Base-by-base conservation (phyloP, 108 stramenopile genomes). In the Cyclotella cryptica region DNA sequence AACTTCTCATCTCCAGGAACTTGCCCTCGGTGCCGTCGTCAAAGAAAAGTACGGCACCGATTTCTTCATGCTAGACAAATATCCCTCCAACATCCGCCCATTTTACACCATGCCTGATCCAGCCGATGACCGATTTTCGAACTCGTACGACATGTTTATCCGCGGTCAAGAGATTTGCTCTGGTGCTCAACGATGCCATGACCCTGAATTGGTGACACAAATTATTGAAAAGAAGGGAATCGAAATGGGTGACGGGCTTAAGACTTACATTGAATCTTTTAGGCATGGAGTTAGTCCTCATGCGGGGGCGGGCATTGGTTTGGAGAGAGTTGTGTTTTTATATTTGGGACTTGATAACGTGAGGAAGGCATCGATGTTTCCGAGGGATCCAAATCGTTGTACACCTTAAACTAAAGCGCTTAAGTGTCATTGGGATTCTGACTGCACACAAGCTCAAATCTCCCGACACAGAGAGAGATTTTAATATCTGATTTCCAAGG, bases 21-120 rank as follows among this genome's bases (percentile, higher is more conserved):
- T 97, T 19, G 90, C 90, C 21, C 95, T 99, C 10, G 98, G 98
- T 11, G 85, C 77, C 17, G 85, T 86, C 10, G 98, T 99, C 45
- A 84, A 83, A 67, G 92, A 96, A 63, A 99, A 99, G 90, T 99
- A 98, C 75, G 88, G 84, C 10, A 98, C 97, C 35, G 99, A 99
- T 86, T 99, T 99, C 85, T 99, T 93, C 87, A 97, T 99, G 66
- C 97, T 99, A 97, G 99, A 99, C 92, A 98, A 99, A 93, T 99
- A 98, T 81, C 99, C 99, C 11, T 74, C 98, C 22, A 54, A 85
- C n/a, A 96, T 98, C 30, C 90, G 99, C 45, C 98, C 99, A 19
- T 99, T 99, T 79, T 99, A 99, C 88, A 98, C 98, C 44, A 99
- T 99, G 99, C 98, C 98, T 39, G 91, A 94, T 77, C 98, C 98